Percentiles rank a stretch among this genome's conserved stretches.
These are phyloP conservation scores for Bombardia bombarda DNA, from an alignment of 495 filamentous ascomycete genomes.

Conservation along the genomic window DNA sequence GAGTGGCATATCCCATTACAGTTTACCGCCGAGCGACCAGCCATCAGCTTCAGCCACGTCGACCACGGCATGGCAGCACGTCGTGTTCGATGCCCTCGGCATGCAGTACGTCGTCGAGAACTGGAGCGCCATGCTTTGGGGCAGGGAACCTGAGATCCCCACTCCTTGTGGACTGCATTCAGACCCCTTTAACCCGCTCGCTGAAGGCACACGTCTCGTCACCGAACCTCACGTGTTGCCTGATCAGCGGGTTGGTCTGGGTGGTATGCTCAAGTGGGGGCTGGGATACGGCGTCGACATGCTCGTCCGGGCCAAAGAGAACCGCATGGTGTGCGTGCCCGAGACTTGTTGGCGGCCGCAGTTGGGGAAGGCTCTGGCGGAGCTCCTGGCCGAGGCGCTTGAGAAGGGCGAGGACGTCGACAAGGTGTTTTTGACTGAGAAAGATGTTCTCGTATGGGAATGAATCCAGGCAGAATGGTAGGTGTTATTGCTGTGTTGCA, in stretches of 20 bases:
- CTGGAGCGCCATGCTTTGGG: slow-evolving; percentile 16
- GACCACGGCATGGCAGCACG: slow-evolving; percentile 22
- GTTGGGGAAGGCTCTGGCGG: slow-evolving; percentile 13
- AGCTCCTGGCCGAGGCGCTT: slow-evolving; percentile 20
- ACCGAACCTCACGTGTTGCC: slow-evolving; percentile 11
- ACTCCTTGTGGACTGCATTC: slow-evolving; percentile 11
- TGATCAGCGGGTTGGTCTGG: slow-evolving; percentile 12
- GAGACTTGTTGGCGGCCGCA: slow-evolving; percentile 13
- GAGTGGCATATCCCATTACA: slow-evolving; percentile 36
- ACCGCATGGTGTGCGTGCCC: slow-evolving; percentile 29
- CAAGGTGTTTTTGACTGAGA: slow-evolving; percentile 35
- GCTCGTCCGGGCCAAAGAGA: slow-evolving; percentile 23
- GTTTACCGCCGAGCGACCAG: slow-evolving; percentile 26
- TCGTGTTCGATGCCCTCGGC: slow-evolving; percentile 19
- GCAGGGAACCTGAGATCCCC: slow-evolving; percentile 13
- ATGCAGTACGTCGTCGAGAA: slow-evolving; percentile 15
- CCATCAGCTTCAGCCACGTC: slow-evolving; percentile 24
- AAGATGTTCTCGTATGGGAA: slow-evolving; percentile 26
- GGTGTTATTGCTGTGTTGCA: neutral
- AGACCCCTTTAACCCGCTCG: slow-evolving; percentile 13
- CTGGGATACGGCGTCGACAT: slow-evolving; percentile 17
- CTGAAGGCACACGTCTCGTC: slow-evolving; percentile 2
- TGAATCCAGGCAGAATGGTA: slow-evolving; percentile 12
- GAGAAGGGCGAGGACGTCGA: slow-evolving; percentile 14
- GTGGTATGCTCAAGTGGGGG: slow-evolving; percentile 21